Evolutionary conservation across 305 asterid species (phyloP), one percentile per base, ranked within the genome.

Genomic region (Rubia peregrina): DNA sequence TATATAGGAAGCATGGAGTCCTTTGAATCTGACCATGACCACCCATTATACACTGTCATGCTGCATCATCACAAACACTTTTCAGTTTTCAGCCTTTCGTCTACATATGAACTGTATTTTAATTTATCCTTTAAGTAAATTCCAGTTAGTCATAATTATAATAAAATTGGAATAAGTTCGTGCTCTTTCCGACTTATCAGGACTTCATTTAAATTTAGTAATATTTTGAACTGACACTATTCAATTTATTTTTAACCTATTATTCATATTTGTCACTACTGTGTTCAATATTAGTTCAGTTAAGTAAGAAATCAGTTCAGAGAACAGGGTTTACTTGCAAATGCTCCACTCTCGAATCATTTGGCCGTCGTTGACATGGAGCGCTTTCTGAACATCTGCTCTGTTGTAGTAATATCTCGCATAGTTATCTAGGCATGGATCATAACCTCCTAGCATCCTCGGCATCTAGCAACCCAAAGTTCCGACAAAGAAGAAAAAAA

Each of bases 361-460:
- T 36, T 67, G 78, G 33, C 92, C 91, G 56, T 83, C 89, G 16
- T 73, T 67, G 67, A 85, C 96, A 68, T 93, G 96, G 65, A 93
- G 95, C 70, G 96, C 96, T 68, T 76, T 86, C 78, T 93, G 98
- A 69, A 93, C 96, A 43, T 88, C 95, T 3, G 68, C 84, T 22
- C 88, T 83, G 70, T 89, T 90, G 83, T 85, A 90, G 79, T 86
- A 92, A 14, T 79, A 72, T 51, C 61, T 83, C 0, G 96, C 87
- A 65, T 90, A 90, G 83, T 85, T 84, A 36, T 93, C 98, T 71
- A 93, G 84, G 79, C 98, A 93, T 10, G 98, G 98, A 40, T 93
- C 96, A 12, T 88, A 93, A 8, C 98, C 96, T 41, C 91, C 94
- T 85, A 89, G 68, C 71, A 86, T 73, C 76, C 94, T 84, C 4